phyloP scores from a whole-genome alignment of 2,329 filamentous ascomycete species.

The Emergomyces orientalis region DNA sequence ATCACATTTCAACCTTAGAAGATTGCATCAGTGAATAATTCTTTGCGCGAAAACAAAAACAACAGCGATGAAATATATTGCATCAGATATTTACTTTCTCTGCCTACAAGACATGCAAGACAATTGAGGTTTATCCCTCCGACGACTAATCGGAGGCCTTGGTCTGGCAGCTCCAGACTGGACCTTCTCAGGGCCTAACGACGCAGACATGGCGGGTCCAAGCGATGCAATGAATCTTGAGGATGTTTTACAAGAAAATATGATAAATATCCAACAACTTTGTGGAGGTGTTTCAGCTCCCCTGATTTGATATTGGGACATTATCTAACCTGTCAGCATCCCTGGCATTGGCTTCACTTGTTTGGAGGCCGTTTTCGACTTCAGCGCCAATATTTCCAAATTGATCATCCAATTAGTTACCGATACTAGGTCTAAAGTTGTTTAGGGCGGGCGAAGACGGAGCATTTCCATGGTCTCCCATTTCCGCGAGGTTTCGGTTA shows the following conservation, averaged over 20 bases:
- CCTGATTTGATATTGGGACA: too few species aligned
- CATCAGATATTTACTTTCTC: constrained; percentile 7
- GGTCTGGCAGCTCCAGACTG: not conserved
- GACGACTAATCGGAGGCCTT: not conserved
- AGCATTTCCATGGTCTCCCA: too few species aligned
- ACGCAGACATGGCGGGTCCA: not conserved
- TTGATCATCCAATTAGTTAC: too few species aligned
- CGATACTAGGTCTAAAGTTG: too few species aligned
- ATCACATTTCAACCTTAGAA: constrained; percentile 12
- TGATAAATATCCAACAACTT: not conserved
- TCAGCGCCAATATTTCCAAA: too few species aligned
- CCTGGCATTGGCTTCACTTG: too few species aligned
- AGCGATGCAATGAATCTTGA: too few species aligned
- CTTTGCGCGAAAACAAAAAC: not conserved
- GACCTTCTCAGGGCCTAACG: not conserved
- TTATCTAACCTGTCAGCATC: too few species aligned
- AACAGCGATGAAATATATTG: not conserved
- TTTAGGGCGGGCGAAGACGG: too few species aligned
- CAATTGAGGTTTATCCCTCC: not conserved
- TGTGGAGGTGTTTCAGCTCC: too few species aligned
- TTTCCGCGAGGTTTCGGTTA: too few species aligned
- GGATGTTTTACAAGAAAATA: not conserved
- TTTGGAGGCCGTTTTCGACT: too few species aligned
- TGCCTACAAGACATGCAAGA: not conserved
- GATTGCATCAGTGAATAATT: not conserved